A percentile compares a stretch with the other conserved stretches of the same genome.
Conservation (phyloP, 2,329 filamentous ascomycete species). For the Fonsecaea pugnacius region DNA sequence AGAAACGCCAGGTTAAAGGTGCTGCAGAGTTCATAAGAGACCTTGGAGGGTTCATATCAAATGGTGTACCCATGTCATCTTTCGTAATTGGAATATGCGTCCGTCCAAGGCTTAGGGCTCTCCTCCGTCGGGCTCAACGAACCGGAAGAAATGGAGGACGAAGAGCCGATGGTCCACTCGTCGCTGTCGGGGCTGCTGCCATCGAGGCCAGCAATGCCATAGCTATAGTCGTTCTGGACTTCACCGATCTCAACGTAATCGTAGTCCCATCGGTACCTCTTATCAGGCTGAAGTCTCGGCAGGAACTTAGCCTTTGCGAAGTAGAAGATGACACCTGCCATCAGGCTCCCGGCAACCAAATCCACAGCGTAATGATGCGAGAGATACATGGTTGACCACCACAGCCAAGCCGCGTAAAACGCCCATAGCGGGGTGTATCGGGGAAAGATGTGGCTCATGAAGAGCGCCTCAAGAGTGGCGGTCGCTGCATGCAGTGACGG, state of each 20-base stretch:
- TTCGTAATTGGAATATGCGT: constrained; percentile 34
- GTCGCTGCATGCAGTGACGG: constrained; percentile 89
- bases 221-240: constrained; percentile 54
- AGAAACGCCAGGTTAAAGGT: constrained; percentile 25
- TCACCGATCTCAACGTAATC: constrained; percentile 89
- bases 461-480: constrained; percentile 85
- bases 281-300: constrained; percentile 79
- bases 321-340: constrained; percentile 80
- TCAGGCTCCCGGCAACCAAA: constrained; percentile 79
- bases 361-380: constrained; percentile 97
- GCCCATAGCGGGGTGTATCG: constrained; percentile 78
- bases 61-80: constrained; percentile 17
- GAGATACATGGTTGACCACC: constrained; percentile 98
- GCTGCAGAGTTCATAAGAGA: constrained; percentile 8
- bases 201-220: constrained; percentile 62
- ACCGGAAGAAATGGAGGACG: constrained; percentile 72
- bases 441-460: constrained; percentile 92
- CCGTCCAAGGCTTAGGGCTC: constrained; percentile 50
- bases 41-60: neutral
- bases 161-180: constrained; percentile 88
- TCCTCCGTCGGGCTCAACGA: constrained; percentile 67
- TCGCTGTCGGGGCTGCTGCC: constrained; percentile 70
- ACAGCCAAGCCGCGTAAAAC: constrained; percentile 87
- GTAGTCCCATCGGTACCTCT: constrained; percentile 91
- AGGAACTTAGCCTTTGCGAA: constrained; percentile 78